Base-by-base conservation (phyloP, 2,329 filamentous ascomycete genomes). In the Capronia epimyces region DNA sequence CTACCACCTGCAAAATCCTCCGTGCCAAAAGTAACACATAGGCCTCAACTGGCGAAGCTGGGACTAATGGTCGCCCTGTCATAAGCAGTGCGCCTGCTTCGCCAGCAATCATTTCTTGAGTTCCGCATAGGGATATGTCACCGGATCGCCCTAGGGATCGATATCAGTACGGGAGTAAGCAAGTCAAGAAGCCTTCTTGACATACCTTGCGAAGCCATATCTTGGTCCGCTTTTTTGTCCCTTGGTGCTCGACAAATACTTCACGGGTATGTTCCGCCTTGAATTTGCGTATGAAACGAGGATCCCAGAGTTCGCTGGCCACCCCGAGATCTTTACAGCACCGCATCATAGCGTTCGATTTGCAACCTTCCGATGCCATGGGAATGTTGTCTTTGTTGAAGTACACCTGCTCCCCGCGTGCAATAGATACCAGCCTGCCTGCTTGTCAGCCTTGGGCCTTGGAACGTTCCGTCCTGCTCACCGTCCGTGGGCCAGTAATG, bases 281-380 rank as follows among this genome's bases (percentile, higher is more conserved):
- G 73, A 89, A 98, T 62, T 79, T 80, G 62, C 87, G 81, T 59
- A 97, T 89, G 72, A 86, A 98, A 49, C 87, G 76, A 29, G 93
- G 93, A 72, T 98, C 93, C 93, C 93, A 98, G 16, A 98, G 79
- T 71, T 98, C 93, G 58, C 86, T 90, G 1, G 89, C 93, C 59
- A 98, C 86, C 29, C 93, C 93, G 25, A 98, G 74, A 69, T 98
- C 93, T 74, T 98, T 98, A 76, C 93, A 97, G 78, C 91, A 97
- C 52, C 93, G 87, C 83, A 97, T 94, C 60, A 98, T 77, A 10
- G 93, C 93, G 67, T 98, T 98, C 57, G 89, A 95, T 72, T 96
- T 96, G 78, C 89, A 95, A 46, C 93, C 93, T 71, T 98, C 93
- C 53, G 90, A 90, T 7, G 93, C 90, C 1, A 90, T 95, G 21